These are phyloP conservation scores for Phytopythium delawarense DNA, from an alignment of 352 stramenopile species.

Conservation along the genomic window DNA sequence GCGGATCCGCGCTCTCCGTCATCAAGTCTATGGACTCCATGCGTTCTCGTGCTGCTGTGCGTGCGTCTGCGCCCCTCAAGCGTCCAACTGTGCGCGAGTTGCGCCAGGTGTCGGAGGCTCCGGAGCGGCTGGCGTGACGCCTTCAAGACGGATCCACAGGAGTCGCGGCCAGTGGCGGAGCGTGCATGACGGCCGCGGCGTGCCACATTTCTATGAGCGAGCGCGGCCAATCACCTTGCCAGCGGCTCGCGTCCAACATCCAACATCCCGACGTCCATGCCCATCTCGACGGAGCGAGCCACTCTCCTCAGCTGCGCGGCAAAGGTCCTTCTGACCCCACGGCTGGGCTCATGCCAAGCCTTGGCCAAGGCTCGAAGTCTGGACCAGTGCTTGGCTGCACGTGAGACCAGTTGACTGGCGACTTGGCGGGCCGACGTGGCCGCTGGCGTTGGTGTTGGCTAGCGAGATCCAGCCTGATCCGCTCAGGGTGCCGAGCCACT, in stretches of 20 bases:
- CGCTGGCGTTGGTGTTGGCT: too few species aligned
- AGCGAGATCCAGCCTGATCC: too few species aligned
- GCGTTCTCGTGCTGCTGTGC: too few species aligned
- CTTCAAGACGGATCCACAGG: not conserved
- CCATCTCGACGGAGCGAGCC: not conserved
- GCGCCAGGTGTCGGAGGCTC: not conserved
- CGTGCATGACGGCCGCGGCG: not conserved
- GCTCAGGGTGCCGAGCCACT: too few species aligned
- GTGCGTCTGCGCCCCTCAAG: not conserved
- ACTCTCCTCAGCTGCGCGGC: constrained; percentile 4
- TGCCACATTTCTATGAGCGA: not conserved
- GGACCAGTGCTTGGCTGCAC: too few species aligned
- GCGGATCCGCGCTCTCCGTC: not conserved
- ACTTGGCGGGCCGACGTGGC: too few species aligned
- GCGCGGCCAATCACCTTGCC: not conserved
- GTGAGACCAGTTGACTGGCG: too few species aligned
- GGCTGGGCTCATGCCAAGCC: too few species aligned
- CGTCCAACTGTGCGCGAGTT: not conserved
- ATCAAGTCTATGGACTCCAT: too few species aligned
- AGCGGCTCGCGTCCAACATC: not conserved
- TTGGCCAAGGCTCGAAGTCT: too few species aligned
- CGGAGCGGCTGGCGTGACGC: not conserved
- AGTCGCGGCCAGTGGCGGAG: not conserved
- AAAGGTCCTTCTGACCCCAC: not conserved
- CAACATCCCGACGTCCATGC: not conserved